Conservation (phyloP, 2,329 filamentous ascomycete species). For the Sporothrix pseudoabietina region DNA sequence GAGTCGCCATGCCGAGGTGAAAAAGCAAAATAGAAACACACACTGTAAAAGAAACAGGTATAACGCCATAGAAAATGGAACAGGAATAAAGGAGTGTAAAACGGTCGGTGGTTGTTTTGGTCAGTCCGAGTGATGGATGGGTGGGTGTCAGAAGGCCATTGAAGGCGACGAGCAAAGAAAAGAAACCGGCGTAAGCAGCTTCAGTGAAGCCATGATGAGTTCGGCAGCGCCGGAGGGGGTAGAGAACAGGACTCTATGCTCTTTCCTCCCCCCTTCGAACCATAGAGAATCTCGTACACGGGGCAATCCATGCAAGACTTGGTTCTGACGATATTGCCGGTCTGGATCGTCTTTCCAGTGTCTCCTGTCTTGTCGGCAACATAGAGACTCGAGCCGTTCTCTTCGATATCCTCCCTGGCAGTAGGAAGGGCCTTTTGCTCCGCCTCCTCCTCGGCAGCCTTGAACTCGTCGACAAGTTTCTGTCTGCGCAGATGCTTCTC, state of each 20-base stretch:
- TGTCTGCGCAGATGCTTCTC: background rate
- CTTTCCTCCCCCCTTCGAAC: background rate
- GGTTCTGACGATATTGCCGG: background rate
- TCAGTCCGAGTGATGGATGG: background rate
- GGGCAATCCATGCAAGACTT: background rate
- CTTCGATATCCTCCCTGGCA: background rate
- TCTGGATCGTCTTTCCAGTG: too few species aligned
- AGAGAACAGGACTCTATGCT: background rate
- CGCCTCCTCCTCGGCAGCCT: background rate
- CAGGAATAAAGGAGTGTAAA: background rate
- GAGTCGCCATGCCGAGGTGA: slow-evolving; percentile 23
- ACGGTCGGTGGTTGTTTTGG: background rate
- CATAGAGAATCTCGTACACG: too few species aligned
- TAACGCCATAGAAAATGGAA: slow-evolving; percentile 16
- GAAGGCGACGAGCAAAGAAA: background rate
- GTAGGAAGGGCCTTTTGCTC: background rate
- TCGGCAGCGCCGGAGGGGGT: background rate
- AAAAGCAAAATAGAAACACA: slow-evolving; percentile 24
- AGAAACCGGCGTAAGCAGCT: background rate
- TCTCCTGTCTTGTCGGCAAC: background rate
- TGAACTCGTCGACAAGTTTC: background rate
- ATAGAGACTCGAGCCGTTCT: background rate
- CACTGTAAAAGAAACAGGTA: slow-evolving; percentile 4
- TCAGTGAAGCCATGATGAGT: background rate
- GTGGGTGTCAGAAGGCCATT: background rate